Base-by-base conservation (phyloP, 2,329 filamentous ascomycete species). In the Dactylonectria estremocensis region DNA sequence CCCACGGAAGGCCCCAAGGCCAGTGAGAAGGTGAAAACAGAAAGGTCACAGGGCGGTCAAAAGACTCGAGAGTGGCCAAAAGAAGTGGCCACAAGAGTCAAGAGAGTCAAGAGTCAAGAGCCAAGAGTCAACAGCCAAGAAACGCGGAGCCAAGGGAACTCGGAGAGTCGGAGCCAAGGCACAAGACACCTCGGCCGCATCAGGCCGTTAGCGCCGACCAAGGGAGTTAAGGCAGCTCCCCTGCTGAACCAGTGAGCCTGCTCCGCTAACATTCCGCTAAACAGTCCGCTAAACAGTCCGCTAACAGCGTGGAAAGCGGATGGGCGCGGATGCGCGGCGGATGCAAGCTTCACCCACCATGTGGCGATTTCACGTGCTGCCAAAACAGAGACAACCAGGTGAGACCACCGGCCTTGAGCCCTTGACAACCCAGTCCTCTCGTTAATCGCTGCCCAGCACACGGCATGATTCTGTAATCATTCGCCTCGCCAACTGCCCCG, bases 281-380 rank as follows among this genome's bases (percentile, higher is more conserved):
- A n/a, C 57, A 50, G 28, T 24, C 31, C 43, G 45, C 18, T 50
- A 35, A 50, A n/a, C 57, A 50, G 28, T 24, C 31, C 43, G 45
- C 18, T 50, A 35, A 50, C 43, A 28, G 40, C 50, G 11, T n/a
- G 50, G 60, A 40, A 43, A 28, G 45, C 45, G 56, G 24, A 35
- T 9, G 24, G 24, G 37, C 24, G 55, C 16, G 40, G 37, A 22
- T n/a, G 18, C 43, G 43, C 28, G 37, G 37, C 46, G 45, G 52
- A 54, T 54, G 59, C 54, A 68, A 73, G 73, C 67, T 75, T 73
- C 66, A 68, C 59, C 64, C 67, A 69, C 56, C 37, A 66, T 68
- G 74, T 77, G 75, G 75, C 75, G 74, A 76, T 75, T 77, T 77
- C 75, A 77, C 73, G 75, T 77, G 75, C 70, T 77, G 69, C 66